phyloP scores from a whole-genome alignment of 1,284 basidiomycete genomes.

The Tylopilus sp. region DNA sequence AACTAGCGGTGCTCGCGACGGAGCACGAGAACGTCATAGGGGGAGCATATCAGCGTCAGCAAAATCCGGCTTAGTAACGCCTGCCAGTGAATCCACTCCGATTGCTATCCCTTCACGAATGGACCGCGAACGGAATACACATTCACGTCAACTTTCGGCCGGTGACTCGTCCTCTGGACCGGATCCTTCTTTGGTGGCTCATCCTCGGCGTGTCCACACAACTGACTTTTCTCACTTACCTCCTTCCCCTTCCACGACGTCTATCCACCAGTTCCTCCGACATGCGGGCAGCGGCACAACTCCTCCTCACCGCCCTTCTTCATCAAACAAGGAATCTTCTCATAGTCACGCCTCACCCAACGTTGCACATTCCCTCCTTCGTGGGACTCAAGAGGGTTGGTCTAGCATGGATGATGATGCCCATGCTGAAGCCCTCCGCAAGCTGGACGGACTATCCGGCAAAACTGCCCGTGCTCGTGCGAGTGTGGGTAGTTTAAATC shows the following conservation, averaged over 20 bases:
- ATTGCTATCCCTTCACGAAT: constrained; percentile 19
- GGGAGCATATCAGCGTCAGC: constrained; percentile 53
- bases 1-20: constrained; percentile 40
- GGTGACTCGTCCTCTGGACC: constrained; percentile 63
- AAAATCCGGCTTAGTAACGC: constrained; percentile 25
- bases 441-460: constrained; percentile 85
- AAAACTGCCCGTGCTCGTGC: constrained; percentile 67
- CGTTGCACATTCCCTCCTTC: constrained; percentile 74
- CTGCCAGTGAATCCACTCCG: constrained; percentile 23
- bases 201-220: constrained; percentile 54
- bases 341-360: constrained; percentile 51
- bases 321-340: constrained; percentile 42
- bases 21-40: constrained; percentile 56
- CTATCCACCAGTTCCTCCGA: constrained; percentile 78
- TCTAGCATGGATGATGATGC: constrained; percentile 80
- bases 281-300: constrained; percentile 49
- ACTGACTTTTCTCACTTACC: constrained; percentile 88
- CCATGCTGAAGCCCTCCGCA: constrained; percentile 88
- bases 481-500: constrained; percentile 62
- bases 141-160: constrained; percentile 61
- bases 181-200: constrained; percentile 40
- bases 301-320: constrained; percentile 42
- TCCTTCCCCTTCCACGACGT: constrained; percentile 80
- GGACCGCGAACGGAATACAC: constrained; percentile 41
- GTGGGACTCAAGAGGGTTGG: constrained; percentile 83